Conservation (phyloP, 1,284 basidiomycete species). For the Papiliotrema laurentii region DNA sequence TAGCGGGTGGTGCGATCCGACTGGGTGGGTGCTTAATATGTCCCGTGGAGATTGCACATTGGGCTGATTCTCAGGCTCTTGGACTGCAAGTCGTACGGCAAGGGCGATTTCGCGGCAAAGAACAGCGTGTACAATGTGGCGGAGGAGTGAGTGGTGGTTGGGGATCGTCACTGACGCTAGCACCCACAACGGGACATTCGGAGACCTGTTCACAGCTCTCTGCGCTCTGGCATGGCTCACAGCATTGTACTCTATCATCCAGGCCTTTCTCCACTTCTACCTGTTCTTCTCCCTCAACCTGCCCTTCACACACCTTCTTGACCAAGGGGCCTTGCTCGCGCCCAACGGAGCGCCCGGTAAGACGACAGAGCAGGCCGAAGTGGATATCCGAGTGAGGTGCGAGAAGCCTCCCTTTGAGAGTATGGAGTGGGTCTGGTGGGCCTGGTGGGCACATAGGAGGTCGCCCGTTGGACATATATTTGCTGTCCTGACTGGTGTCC, state of each 20-base stretch:
- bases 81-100: neutral
- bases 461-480: slow-evolving; percentile 20
- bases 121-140: slow-evolving; percentile 15
- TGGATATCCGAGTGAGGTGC: slow-evolving; percentile 25
- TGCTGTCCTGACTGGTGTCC: slow-evolving; percentile 7
- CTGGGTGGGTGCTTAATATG: slow-evolving; percentile 6
- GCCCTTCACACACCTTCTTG: slow-evolving; percentile 16
- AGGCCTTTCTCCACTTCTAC: slow-evolving; percentile 17
- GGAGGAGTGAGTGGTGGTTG: slow-evolving; percentile 19
- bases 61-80: no score
- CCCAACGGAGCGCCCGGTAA: neutral
- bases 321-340: neutral
- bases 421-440: slow-evolving; percentile 38
- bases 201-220: slow-evolving; percentile 15
- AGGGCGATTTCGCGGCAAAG: slow-evolving; percentile 3
- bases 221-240: slow-evolving; percentile 24
- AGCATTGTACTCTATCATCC: slow-evolving; percentile 18
- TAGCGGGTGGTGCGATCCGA: slow-evolving; percentile 27
- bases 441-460: slow-evolving; percentile 33
- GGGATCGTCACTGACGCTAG: neutral
- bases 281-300: slow-evolving; percentile 31
- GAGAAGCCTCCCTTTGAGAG: slow-evolving; percentile 23
- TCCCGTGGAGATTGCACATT: no score
- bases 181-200: slow-evolving; percentile 2
- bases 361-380: slow-evolving; percentile 17